Base-by-base conservation (phyloP, 805 yeast species). In the Metschnikowia colocasiae region DNA sequence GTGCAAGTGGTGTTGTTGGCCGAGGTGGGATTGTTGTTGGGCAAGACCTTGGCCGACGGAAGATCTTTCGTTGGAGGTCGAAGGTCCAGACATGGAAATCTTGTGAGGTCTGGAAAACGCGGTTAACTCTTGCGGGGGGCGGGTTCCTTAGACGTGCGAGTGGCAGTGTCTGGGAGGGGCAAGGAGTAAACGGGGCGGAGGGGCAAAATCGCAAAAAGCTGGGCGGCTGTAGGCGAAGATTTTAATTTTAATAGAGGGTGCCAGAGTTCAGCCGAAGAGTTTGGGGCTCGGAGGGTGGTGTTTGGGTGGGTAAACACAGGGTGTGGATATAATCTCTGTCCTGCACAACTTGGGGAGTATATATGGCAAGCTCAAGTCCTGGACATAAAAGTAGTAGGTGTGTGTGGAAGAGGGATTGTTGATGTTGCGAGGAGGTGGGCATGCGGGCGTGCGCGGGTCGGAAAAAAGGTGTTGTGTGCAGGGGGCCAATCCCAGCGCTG, bases 361-460 rank as follows among this genome's bases (percentile, higher is more conserved):
- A 40, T 48, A 36, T 33, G 53, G 40, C 27, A 27, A 20, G 48
- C 32, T 46, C 48, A 54, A 36, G 54, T 55, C 59, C 59, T 55
- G 59, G 57, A 55, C 57, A 55, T 49, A 55, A 50, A 54, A 53
- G 59, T 46, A 54, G 59, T 54, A 54, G 55, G 57, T 51, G 56
- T 54, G 56, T 54, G 56, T 50, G 58, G 47, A 53, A 49, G 55
- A 50, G 57, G 54, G 51, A 36, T 50, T 49, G 53, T 53, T 51
- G 54, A 48, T 45, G 52, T 46, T 36, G 54, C 46, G 48, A 40
- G 53, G 47, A 16, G 54, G 51, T 44, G 48, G 53, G 48, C 33
- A 32, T 38, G 48, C 25, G 46, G 54, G 50, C 57, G 58, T 55
- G 58, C 57, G 46, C 46, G 13, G 38, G 42, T 43, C 42, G 37